Evolutionary conservation across 495 filamentous ascomycete species (phyloP), one percentile per base, ranked within the genome.

Genomic region (Talaromyces thailandensis): DNA sequence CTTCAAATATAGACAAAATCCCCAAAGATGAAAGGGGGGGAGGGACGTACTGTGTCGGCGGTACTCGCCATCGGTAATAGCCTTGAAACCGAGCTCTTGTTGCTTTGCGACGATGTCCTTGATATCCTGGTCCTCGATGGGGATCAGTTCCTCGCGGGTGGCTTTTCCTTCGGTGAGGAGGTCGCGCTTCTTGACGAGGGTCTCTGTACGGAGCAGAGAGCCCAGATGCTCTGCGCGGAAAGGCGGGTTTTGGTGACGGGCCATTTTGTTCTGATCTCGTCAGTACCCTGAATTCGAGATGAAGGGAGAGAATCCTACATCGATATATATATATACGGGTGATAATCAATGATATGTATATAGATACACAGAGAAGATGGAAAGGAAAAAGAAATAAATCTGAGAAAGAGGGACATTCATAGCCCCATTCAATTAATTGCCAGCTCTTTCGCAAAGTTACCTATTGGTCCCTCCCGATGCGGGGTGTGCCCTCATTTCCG

Each of bases 201-300:
- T 68, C 48, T 89, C 72, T 45, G 90, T 89, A 18, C 91, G 85
- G 23, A 93, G 83, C 23, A 94, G 84, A 29, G 89, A 93, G 65
- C 91, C 91, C 65, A 96, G 76, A 67, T 93, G 90, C 79, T 93
- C 91, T 53, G 89, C 91, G 64, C 89, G 84, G 76, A 92, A 93
- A 18, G 91, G 89, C 51, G 89, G 88, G 32, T 78, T 77, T 70
- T 80, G 83, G 70, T 83, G 82, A 29, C 59, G 59, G 29, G 59
- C 24, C 59, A 61, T 61, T 59, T 45, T 45, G 2, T 28, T 53
- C 14, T 53, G 50, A 4, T 48, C n/a, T n/a, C n/a, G 43, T 48
- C 43, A 48, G 43, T 45, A 21, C 1, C n/a, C n/a, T n/a, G n/a
- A n/a, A n/a, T 21, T n/a, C 40, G 9, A 45, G 40, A n/a, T 7